Percentiles rank a stretch among this genome's conserved stretches.
Evolutionary conservation across 139 green algal species (phyloP).

Genomic region (Chlamydomonas sp.): DNA sequence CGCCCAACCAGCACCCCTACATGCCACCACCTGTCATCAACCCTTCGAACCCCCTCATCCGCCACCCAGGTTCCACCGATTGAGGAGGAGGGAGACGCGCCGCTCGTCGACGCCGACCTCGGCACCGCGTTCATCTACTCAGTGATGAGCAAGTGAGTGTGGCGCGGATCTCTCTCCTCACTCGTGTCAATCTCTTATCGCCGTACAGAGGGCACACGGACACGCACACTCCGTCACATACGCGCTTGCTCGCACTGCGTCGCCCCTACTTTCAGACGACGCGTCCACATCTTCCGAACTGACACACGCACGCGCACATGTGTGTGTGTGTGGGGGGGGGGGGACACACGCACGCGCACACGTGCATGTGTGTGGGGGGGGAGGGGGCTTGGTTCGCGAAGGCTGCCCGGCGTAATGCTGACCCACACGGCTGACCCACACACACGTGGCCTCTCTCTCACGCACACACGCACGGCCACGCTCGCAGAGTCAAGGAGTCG

Average conservation of each 20-base stretch:
- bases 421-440: not conserved
- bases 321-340: too few species aligned
- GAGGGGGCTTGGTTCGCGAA: too few species aligned
- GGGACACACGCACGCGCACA: too few species aligned
- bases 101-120: conserved; percentile 1
- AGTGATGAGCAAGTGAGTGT: conserved; percentile 2
- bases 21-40: too few species aligned
- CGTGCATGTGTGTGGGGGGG: too few species aligned
- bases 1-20: too few species aligned
- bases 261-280: not conserved
- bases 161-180: not conserved
- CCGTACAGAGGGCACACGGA: not conserved
- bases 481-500: not conserved
- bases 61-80: not conserved
- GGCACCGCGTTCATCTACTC: not conserved
- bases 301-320: too few species aligned
- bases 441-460: not conserved
- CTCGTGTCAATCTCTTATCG: not conserved
- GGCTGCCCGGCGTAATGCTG: not conserved
- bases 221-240: not conserved
- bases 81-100: conserved; percentile 14
- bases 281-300: not conserved
- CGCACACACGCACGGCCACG: not conserved
- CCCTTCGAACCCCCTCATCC: too few species aligned
- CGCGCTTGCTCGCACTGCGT: not conserved